Conservation (phyloP, 2,329 filamentous ascomycete species). For the Pseudogymnoascus sp. region DNA sequence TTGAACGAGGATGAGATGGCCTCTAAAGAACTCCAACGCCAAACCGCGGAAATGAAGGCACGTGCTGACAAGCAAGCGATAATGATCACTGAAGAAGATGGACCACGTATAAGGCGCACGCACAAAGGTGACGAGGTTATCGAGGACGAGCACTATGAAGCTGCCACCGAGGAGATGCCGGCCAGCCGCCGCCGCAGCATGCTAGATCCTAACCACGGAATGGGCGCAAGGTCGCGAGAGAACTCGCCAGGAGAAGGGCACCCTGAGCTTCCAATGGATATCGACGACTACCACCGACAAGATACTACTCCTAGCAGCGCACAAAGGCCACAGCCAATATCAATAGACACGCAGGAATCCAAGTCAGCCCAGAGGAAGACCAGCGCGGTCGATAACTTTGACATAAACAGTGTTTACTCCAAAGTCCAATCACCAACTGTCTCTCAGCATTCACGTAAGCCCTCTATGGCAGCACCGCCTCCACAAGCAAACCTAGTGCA, state of each 20-base stretch:
- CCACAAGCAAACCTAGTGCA: slow-evolving; percentile 40
- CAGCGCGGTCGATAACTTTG: slow-evolving; percentile 44
- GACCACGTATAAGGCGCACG: slow-evolving; percentile 73
- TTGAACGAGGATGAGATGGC: slow-evolving; percentile 91
- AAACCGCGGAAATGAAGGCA: slow-evolving; percentile 69
- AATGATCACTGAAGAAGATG: slow-evolving; percentile 64
- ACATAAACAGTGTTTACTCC: slow-evolving; percentile 79
- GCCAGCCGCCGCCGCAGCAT: slow-evolving; percentile 30
- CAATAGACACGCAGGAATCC: slow-evolving; percentile 20
- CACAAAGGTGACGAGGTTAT: slow-evolving; percentile 93
- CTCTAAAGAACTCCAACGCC: slow-evolving; percentile 75
- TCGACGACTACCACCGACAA: slow-evolving; percentile 22
- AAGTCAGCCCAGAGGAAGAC: slow-evolving; percentile 15
- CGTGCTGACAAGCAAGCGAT: slow-evolving; percentile 77
- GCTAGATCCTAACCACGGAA: slow-evolving; percentile 29
- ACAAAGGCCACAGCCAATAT: slow-evolving; percentile 2
- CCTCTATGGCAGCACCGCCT: slow-evolving; percentile 39
- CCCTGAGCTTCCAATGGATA: slow-evolving; percentile 24
- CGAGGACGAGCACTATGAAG: slow-evolving; percentile 56
- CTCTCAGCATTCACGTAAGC: slow-evolving; percentile 36
- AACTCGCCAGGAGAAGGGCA: slow-evolving; percentile 27
- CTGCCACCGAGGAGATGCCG: slow-evolving; percentile 26
- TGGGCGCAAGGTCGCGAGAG: slow-evolving; percentile 27
- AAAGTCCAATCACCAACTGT: slow-evolving; percentile 67
- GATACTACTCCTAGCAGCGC: slow-evolving; percentile 21